Conservation (phyloP, 1,139 yeast species). For the Pneumocystis carinii region DNA sequence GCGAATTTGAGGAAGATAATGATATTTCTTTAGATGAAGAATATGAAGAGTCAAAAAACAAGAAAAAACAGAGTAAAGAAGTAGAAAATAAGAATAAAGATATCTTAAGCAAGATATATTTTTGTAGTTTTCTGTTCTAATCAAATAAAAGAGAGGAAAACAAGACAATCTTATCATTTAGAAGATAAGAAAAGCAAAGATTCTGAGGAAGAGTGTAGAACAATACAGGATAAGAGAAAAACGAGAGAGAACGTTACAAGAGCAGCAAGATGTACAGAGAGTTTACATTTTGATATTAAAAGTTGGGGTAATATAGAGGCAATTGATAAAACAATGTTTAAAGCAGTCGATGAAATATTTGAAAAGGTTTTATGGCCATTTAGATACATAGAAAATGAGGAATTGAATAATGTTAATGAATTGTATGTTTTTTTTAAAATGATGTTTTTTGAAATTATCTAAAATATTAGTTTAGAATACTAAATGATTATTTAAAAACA, state of each 20-base stretch:
- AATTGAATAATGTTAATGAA: not conserved
- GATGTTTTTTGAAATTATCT: not conserved
- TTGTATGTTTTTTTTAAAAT: not conserved
- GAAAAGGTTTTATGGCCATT: not conserved
- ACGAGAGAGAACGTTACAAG: not conserved
- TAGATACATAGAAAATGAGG: not conserved
- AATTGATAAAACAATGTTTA: not conserved
- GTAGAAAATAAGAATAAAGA: not conserved
- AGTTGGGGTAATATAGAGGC: not conserved
- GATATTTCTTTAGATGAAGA: not conserved
- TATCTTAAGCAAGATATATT: not conserved
- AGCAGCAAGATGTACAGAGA: not conserved
- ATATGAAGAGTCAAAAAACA: not conserved
- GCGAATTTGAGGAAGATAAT: not conserved
- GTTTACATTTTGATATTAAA: not conserved
- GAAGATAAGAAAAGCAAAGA: not conserved
- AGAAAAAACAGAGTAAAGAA: not conserved
- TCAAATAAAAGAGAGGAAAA: not conserved
- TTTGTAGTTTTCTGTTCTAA: not conserved
- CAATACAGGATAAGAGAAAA: not conserved
- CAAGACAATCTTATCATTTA: not conserved
- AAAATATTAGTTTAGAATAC: not conserved
- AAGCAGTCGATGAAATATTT: not conserved
- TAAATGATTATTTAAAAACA: not conserved
- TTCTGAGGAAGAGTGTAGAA: not conserved